Evolutionary conservation across 768 basidiomycete genomes (phyloP), one percentile per base, ranked within the genome.

Genomic region (Grammothele lineata): DNA sequence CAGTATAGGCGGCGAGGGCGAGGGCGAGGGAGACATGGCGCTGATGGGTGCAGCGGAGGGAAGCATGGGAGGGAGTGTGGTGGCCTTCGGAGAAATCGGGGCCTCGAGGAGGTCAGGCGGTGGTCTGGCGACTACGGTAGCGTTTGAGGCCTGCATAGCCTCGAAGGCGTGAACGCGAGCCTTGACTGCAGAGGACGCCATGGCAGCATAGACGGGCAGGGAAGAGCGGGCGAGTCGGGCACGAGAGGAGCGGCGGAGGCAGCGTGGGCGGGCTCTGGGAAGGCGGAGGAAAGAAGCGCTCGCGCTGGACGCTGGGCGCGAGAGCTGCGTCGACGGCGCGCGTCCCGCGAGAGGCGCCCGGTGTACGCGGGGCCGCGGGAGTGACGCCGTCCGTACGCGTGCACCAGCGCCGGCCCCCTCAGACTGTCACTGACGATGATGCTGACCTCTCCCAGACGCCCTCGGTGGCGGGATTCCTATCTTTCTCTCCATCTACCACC

Each of bases 141-240:
- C 40, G 64, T 57, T 32, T 59, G 55, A 35, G 45, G 37, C 12
- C 24, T 44, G 50, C 47, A 79, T 66, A 30, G 77, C 70, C 66
- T 87, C 85, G 53, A 87, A 87, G 11, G 80, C 81, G 53, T 68
- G 70, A 36, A 87, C 82, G 50, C 78, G 70, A 14, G 79, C 75
- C 66, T 80, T 76, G 51, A 85, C 47, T 42, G 53, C 49, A 30
- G 48, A 50, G 23, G 50, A 47, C 32, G 50, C 43, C 50, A 50
- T 52, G 22, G 51, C 24, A 8, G 15, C 3, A 24, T 15, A 8
- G 22, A 17, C 37, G 22, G n/a, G 37, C 7, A 7, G 17, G 37
- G 23, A 15, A 7, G 25, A 10, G 22, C 14, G 39, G 22, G 23
- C 39, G 35, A 36, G 35, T 17, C 27, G 30, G 41, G 40, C 8